phyloP scores from a whole-genome alignment of 2,329 filamentous ascomycete species.

The Parascedosporium putredinis region DNA sequence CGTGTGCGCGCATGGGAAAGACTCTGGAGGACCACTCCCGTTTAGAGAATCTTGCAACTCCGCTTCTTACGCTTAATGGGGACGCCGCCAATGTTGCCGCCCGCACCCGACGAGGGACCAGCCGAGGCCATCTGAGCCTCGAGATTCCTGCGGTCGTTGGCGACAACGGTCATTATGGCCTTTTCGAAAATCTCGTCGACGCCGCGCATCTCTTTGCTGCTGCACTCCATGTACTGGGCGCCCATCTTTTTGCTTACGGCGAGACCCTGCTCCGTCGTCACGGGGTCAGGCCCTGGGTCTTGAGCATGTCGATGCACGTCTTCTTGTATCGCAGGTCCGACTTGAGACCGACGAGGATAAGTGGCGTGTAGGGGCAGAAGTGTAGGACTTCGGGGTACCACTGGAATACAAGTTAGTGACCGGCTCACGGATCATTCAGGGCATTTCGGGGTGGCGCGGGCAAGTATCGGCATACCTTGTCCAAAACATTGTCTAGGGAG shows the following conservation, averaged over 20 bases:
- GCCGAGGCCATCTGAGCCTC: slow-evolving; percentile 35
- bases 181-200: slow-evolving; percentile 94
- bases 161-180: slow-evolving; percentile 82
- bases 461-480: slow-evolving; percentile 60
- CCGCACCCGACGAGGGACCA: slow-evolving; percentile 23
- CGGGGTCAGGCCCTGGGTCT: slow-evolving; percentile 95
- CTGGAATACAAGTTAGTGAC: slow-evolving; percentile 32
- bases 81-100: slow-evolving; percentile 32
- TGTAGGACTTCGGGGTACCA: slow-evolving; percentile 99
- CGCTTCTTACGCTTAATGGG: slow-evolving; percentile 69
- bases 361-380: slow-evolving; percentile 94
- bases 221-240: slow-evolving; percentile 95
- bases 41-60: slow-evolving; percentile 68
- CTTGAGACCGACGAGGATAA: slow-evolving; percentile 92
- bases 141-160: slow-evolving; percentile 60
- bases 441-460: no score
- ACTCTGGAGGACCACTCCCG: background rate
- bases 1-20: no score
- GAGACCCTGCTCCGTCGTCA: slow-evolving; percentile 82
- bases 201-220: slow-evolving; percentile 91
- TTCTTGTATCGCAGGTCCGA: slow-evolving; percentile 92
- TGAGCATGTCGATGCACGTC: slow-evolving; percentile 96
- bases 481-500: slow-evolving; percentile 94
- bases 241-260: slow-evolving; percentile 88
- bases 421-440: background rate